A percentile compares a stretch with the other conserved stretches of the same genome.
phyloP scores from a whole-genome alignment of 2,329 filamentous ascomycete species.

The Periconia sp. region DNA sequence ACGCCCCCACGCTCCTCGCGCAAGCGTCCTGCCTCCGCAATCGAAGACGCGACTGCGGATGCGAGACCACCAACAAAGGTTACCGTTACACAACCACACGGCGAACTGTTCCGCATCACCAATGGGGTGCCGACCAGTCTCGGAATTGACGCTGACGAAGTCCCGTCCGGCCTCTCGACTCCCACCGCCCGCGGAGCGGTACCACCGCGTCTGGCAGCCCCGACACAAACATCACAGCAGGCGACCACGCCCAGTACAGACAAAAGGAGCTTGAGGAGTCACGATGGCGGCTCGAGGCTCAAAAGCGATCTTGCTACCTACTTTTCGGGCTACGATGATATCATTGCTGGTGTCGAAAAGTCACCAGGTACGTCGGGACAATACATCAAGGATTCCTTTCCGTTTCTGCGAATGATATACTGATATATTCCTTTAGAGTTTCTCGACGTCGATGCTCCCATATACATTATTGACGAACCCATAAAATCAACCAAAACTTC shows the following conservation, averaged over 20 bases:
- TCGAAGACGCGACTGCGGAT: slow-evolving; percentile 26
- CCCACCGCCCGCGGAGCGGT: slow-evolving; percentile 28
- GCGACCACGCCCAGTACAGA: slow-evolving; percentile 42
- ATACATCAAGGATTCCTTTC: slow-evolving; percentile 8
- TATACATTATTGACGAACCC: slow-evolving; percentile 68
- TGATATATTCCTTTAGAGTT: slow-evolving; percentile 60
- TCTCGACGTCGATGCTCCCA: slow-evolving; percentile 70
- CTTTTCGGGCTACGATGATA: slow-evolving; percentile 91
- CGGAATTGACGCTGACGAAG: slow-evolving; percentile 34
- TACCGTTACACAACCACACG: slow-evolving; percentile 47
- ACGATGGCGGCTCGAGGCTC: slow-evolving; percentile 77
- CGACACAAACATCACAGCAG: slow-evolving; percentile 17
- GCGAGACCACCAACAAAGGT: slow-evolving; percentile 46
- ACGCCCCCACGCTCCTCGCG: slow-evolving; percentile 26
- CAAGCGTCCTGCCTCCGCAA: slow-evolving; percentile 33
- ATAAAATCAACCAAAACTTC: slow-evolving; percentile 25
- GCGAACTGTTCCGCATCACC: slow-evolving; percentile 44
- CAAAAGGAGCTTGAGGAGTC: slow-evolving; percentile 79
- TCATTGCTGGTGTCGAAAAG: slow-evolving; percentile 82
- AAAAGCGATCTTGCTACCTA: slow-evolving; percentile 91
- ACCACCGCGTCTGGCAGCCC: slow-evolving; percentile 19
- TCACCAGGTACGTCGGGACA: slow-evolving; percentile 64
- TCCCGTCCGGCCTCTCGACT: slow-evolving; percentile 34
- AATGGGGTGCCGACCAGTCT: slow-evolving; percentile 46
- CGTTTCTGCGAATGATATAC: background rate